phyloP scores from a whole-genome alignment of 179 eudicot species.

The Sideroxylon spinosum region DNA sequence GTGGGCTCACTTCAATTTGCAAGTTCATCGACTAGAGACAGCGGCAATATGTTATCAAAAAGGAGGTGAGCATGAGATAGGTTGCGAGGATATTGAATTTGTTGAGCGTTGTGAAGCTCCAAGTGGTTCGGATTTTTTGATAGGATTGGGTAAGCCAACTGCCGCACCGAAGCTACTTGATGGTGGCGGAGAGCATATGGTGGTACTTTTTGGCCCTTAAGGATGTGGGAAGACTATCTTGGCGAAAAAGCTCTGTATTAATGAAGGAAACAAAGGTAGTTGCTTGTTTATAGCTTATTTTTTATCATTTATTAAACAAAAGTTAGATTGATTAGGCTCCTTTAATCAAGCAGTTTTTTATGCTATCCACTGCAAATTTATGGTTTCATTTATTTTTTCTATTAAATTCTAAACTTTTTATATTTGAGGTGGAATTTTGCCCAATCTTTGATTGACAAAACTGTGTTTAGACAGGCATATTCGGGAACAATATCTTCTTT shows the following conservation, averaged over 20 bases:
- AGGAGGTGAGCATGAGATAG: no score
- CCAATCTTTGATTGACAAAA: not conserved
- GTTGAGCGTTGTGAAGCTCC: conserved; percentile 27
- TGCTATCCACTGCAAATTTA: no score
- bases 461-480: conserved; percentile 15
- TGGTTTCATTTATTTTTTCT: no score
- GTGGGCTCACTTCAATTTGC: not conserved
- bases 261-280: conserved; percentile 19
- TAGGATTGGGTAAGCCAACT: conserved; percentile 15
- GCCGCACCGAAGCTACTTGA: not conserved
- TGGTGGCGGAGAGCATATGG: no score
- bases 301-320: no score
- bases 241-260: conserved; percentile 28
- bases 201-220: not conserved
- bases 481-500: no score
- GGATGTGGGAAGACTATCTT: conserved; percentile 30
- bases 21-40: not conserved
- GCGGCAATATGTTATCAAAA: not conserved
- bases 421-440: not conserved
- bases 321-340: no score
- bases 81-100: not conserved
- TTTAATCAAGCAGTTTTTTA: no score
- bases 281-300: no score
- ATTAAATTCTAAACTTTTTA: no score
- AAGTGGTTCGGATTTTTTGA: conserved; percentile 19